Conservation (phyloP, 805 yeast species). For the Candida khao-thaluensis region DNA sequence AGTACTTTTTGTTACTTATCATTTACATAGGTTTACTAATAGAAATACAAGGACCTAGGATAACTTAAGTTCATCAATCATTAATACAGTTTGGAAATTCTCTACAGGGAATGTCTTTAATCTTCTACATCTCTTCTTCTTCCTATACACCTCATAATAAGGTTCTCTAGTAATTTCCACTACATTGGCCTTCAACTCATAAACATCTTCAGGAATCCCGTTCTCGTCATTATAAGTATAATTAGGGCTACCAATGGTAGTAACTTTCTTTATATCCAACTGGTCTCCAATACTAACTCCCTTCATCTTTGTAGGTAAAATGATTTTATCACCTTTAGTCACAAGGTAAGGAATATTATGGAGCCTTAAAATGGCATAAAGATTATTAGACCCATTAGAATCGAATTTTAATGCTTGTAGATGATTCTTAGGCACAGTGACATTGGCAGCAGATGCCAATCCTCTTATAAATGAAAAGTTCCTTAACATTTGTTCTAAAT, state of each 20-base stretch:
- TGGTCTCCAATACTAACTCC: conserved; percentile 81
- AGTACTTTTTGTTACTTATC: no score
- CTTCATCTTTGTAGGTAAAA: conserved; percentile 74
- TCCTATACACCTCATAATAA: conserved; percentile 53
- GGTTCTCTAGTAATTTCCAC: conserved; percentile 84
- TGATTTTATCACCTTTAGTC: conserved; percentile 84
- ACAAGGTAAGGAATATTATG: conserved; percentile 86
- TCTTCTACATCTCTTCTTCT: conserved; percentile 77
- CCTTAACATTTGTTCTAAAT: conserved; percentile 1
- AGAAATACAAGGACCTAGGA: neutral
- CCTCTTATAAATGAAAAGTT: neutral
- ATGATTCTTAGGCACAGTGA: neutral
- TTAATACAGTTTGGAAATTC: conserved; percentile 72
- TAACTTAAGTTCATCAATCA: conserved; percentile 70
- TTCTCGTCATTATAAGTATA: conserved; percentile 44
- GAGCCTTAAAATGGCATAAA: conserved; percentile 80
- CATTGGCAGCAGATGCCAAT: conserved; percentile 1
- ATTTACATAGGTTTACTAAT: no score
- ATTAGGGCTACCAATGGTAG: conserved; percentile 82
- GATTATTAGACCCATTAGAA: conserved; percentile 47
- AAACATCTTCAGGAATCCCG: conserved; percentile 34
- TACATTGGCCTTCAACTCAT: conserved; percentile 70
- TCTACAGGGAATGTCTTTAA: conserved; percentile 71
- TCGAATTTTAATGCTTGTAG: conserved; percentile 51
- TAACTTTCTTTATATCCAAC: conserved; percentile 70